These are phyloP conservation scores for Rubus parviflorus DNA, from an alignment of 306 rosid species.

Conservation along the genomic window DNA sequence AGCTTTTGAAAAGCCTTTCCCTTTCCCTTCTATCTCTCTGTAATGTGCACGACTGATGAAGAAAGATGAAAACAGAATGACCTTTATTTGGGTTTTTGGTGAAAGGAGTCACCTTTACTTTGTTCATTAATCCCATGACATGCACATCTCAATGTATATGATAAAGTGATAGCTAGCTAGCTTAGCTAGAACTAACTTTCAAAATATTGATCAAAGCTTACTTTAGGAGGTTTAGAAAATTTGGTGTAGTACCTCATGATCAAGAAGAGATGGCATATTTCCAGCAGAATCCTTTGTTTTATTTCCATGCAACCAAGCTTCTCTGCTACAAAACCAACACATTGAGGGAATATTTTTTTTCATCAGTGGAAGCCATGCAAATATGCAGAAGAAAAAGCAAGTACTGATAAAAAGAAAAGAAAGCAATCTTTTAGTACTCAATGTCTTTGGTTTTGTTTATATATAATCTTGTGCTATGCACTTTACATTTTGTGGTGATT, in stretches of 20 bases:
- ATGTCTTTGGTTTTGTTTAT: slow-evolving; percentile 1
- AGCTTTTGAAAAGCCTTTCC: slow-evolving; percentile 54
- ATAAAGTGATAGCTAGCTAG: background rate
- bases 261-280: slow-evolving; percentile 49
- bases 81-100: slow-evolving; percentile 17
- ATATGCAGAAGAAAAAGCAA: slow-evolving; percentile 35
- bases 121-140: slow-evolving; percentile 38
- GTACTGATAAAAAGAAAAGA: slow-evolving; percentile 36
- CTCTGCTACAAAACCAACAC: slow-evolving; percentile 68
- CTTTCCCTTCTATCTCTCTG: slow-evolving; percentile 38
- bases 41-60: slow-evolving; percentile 57
- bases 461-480: slow-evolving; percentile 12
- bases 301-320: slow-evolving; percentile 83
- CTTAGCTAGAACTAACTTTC: background rate
- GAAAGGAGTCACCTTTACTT: slow-evolving; percentile 32
- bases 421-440: slow-evolving; percentile 46
- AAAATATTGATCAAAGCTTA: slow-evolving; percentile 22
- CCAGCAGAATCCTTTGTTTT: slow-evolving; percentile 62
- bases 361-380: slow-evolving; percentile 53
- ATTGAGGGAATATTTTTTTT: slow-evolving; percentile 35
- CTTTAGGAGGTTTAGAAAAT: slow-evolving; percentile 18
- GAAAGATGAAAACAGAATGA: slow-evolving; percentile 54
- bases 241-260: slow-evolving; percentile 57
- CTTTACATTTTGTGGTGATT: slow-evolving; percentile 40
- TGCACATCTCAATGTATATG: slow-evolving; percentile 13